Base-by-base conservation (phyloP, 352 stramenopile genomes). In the Globisporangium polare region DNA sequence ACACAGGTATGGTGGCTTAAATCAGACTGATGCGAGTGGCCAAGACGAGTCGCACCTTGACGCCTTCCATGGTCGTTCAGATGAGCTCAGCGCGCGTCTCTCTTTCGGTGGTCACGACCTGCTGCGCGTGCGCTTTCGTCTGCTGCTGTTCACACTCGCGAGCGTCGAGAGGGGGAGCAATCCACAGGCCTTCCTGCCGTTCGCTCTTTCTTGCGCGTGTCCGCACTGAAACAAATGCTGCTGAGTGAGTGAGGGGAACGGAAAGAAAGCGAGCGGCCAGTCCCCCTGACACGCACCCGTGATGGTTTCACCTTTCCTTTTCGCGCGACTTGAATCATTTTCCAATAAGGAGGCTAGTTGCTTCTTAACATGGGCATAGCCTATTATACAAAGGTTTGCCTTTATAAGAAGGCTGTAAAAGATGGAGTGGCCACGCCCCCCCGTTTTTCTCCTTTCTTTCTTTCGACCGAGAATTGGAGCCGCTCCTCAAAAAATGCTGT, bases 21-120 rank as follows among this genome's bases (percentile, higher is more conserved):
- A 35, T 41, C 17, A 55, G 41, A 7, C 41, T 10, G 6, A 20
- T 46, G 41, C 15, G 41, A 46, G 18, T 9, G 18, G 17, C 17
- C 18, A n/a, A 45, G 39, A 1, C 39, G 7, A 46, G 17, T 29
- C 59, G 56, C 57, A 86, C 78, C 74, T 88, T 88, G 53, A 88
- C 78, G 45, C 78, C 78, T 61, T 86, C 78, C 75, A 86, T 88
- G 61, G 45, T 37, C 22, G 45, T 51, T 29, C 45, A 51, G 20
- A 51, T 41, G 49, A 41, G 49, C 18, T 55, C 49, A 41, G 18
- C 27, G 49, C 9, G 18, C 33, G 33, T 39, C 33, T 39, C 9
- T 39, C 33, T 39, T 39, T 39, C 33, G 12, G 33, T 39, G 12
- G 12, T 15, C 33, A 39, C 33, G 10, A 39, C 9, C 33, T 39